Evolutionary conservation across 2,329 filamentous ascomycete genomes (phyloP), one percentile per base, ranked within the genome.

Genomic region (Phialophora verrucosa): DNA sequence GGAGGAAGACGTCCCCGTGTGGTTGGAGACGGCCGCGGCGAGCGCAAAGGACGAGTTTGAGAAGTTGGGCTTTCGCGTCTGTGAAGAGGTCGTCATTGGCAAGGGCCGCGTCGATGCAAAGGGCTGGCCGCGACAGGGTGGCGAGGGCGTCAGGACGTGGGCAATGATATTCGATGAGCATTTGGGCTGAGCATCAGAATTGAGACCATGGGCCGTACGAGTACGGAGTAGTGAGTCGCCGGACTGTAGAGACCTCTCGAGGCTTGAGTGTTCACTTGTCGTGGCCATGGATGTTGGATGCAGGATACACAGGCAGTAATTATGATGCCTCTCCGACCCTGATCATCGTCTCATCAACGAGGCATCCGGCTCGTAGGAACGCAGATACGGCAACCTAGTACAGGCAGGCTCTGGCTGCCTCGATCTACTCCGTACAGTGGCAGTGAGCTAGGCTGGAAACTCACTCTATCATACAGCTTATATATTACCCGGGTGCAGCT

Each of bases 81-180:
- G 65, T 42, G 71, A 73, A 35, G 68, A 73, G 63, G 69, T 71
- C 14, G 62, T 67, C 2, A 68, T 73, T 27, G 71, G 71, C 0
- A 68, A 70, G 58, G 70, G 70, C 0, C 67, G 55, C 20, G 71
- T 72, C 7, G 57, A 68, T 64, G 59, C 55, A 2, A 68, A 61
- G 20, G 71, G 71, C 1, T 72, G 69, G 70, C 71, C 70, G 17
- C 60, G 62, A 14, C 56, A 71, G 32, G 71, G 70, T 1, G 70
- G 71, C 10, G 66, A 70, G 25, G 71, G 71, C 6, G 70, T 73
- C 4, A 63, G 59, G 55, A 69, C 67, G 27, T 73, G 71, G 71
- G 71, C 68, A 20, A 64, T 72, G 69, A 68, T 72, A 32, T 72
- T 59, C 35, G 70, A 72, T 54, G 53, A 68, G 25, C 69, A 71